Conservation (phyloP, 192 early-diverging fungal genomes). For the Backusella australiensis region DNA sequence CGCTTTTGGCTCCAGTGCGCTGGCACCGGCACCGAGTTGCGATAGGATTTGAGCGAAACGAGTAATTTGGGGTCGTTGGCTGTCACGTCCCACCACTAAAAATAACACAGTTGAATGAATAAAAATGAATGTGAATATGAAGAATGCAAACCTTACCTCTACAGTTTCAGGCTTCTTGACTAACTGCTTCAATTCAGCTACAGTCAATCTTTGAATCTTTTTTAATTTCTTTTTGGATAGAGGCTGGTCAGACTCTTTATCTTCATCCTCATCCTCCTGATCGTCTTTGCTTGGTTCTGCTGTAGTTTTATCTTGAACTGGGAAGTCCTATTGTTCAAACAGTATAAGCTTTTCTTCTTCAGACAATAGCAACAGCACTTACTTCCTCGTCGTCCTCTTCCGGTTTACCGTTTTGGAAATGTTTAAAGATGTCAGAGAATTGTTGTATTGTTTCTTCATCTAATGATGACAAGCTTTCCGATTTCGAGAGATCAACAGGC, state of each 20-base stretch:
- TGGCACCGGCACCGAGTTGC: slow-evolving; percentile 95
- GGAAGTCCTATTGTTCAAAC: slow-evolving; percentile 6
- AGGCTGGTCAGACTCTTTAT: slow-evolving; percentile 22
- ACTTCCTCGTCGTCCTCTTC: slow-evolving; percentile 22
- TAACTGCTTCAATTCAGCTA: slow-evolving; percentile 91
- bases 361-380: background rate
- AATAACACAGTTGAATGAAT: background rate
- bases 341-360: background rate
- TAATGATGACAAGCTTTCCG: slow-evolving; percentile 9
- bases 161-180: slow-evolving; percentile 94
- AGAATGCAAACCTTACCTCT: slow-evolving; percentile 53
- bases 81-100: slow-evolving; percentile 86
- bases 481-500: slow-evolving; percentile 17
- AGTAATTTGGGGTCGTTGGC: slow-evolving; percentile 88
- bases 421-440: slow-evolving; percentile 31
- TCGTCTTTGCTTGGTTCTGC: slow-evolving; percentile 10
- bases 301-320: background rate
- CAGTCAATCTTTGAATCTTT: slow-evolving; percentile 60
- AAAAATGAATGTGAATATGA: too few species aligned
- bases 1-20: slow-evolving; percentile 95
- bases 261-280: slow-evolving; percentile 24
- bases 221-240: slow-evolving; percentile 59
- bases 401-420: slow-evolving; percentile 28
- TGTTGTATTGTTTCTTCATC: slow-evolving; percentile 26
- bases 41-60: slow-evolving; percentile 84